Base-by-base conservation (phyloP, 805 yeast genomes). In the Hanseniaspora vineae region DNA sequence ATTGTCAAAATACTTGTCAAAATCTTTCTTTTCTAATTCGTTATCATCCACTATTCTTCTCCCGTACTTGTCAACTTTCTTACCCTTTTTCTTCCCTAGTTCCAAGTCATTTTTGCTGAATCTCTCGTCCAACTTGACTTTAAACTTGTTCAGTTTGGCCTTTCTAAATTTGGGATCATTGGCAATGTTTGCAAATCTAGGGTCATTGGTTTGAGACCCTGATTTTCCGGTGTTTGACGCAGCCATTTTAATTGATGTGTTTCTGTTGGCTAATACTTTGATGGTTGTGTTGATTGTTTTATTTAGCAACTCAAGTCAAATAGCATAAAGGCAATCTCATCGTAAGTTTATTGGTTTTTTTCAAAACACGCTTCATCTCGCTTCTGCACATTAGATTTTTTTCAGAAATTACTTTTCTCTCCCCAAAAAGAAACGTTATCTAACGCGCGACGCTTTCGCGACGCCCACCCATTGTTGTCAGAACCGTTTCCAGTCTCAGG, bases 131-230 rank as follows among this genome's bases (percentile, higher is more conserved):
- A 92, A 72, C 55, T 84, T 78, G 37, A 87, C 83, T 60, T 82
- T 84, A 51, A 80, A 66, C 49, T 81, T 78, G 55, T 78, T 80
- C 61, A 72, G 73, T 57, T 73, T 81, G 2, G 96, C 89, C 23
- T 78, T 66, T 51, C 77, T 81, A 68, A 90, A 92, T 52, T 96
- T 73, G 3, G 97, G 97, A 64, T 92, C 98, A 53, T 74, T 77
- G 56, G 82, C 86, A 6, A 90, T 82, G 9, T 79, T 70, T 9
- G 83, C 66, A 64, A 90, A 90, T 61, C 97, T 77, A 20, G 81
- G 74, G 66, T 92, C 97, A 2, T 6, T 72, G 67, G 46, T 55
- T 54, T 33, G 15, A 6, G 31, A 13, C 19, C n/a, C 20, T 3
- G n/a, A 20, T 20, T 49, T 52, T 29, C 51, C 49, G 8, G 48